A percentile compares a stretch with the other conserved stretches of the same genome.
Evolutionary conservation across 2,329 filamentous ascomycete species (phyloP).

Genomic region (Pseudonectria foliicola): DNA sequence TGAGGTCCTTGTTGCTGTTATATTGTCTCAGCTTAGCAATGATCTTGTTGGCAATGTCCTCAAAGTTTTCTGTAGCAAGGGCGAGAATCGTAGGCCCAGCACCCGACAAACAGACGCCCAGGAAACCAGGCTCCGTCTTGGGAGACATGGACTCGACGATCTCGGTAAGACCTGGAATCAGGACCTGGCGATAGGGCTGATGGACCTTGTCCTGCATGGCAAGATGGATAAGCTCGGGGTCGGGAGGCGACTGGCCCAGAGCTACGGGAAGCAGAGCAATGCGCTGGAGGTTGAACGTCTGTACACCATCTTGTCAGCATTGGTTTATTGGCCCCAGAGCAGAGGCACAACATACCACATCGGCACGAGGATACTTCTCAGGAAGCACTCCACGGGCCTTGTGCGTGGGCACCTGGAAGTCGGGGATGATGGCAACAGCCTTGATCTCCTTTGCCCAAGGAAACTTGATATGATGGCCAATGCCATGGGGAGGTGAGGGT

Average conservation of each 20-base stretch:
- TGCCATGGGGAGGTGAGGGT: constrained; percentile 81
- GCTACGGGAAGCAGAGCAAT: constrained; percentile 87
- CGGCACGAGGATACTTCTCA: constrained; percentile 66
- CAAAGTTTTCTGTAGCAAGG: constrained; percentile 83
- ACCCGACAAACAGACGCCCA: constrained; percentile 91
- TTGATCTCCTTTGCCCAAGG: constrained; percentile 93
- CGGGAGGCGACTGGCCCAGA: constrained; percentile 80
- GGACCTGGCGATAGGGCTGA: constrained; percentile 85
- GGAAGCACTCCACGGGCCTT: constrained; percentile 83
- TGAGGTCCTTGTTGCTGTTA: constrained; percentile 54
- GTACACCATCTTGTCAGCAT: constrained; percentile 11
- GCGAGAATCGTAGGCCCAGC: constrained; percentile 93
- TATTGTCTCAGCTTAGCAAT: constrained; percentile 63
- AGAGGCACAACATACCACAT: constrained; percentile 58
- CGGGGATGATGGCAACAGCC: constrained; percentile 89
- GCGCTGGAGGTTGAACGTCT: constrained; percentile 88
- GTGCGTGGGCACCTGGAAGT: constrained; percentile 93
- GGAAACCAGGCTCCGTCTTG: constrained; percentile 73
- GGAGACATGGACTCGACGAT: constrained; percentile 90
- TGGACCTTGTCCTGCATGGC: constrained; percentile 99
- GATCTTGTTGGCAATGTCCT: constrained; percentile 74
- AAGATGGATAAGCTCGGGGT: constrained; percentile 89
- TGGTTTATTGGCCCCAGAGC: background rate
- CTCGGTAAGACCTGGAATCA: constrained; percentile 87
- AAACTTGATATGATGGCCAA: constrained; percentile 95